Evolutionary conservation across 768 basidiomycete genomes (phyloP).

Genomic region (Cystobasidium onofrii): DNA sequence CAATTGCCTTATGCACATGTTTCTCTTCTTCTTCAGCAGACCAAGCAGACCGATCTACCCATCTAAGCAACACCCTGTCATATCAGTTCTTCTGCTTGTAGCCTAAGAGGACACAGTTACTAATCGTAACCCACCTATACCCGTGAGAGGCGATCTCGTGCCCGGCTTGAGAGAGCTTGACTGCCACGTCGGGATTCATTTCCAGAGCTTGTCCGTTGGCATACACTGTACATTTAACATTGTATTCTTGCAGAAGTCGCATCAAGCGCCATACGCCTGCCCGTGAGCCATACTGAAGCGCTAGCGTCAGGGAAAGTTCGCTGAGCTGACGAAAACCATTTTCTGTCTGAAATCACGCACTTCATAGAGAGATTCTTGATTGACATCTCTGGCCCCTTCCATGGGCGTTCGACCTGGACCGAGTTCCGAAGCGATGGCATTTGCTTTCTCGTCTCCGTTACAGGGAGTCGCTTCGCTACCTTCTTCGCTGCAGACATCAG

Average conservation of each 20-base stretch:
- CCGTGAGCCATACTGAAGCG: neutral
- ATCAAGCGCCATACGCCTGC: slow-evolving; percentile 9
- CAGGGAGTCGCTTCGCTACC: neutral
- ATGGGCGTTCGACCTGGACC: neutral
- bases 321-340: no score
- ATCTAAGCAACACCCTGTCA: no score
- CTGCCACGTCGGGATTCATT: neutral
- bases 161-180: neutral
- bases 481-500: slow-evolving; percentile 6
- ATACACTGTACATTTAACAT: neutral
- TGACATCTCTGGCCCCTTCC: neutral
- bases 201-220: slow-evolving; percentile 10
- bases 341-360: no score
- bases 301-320: no score
- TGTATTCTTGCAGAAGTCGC: neutral
- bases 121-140: neutral
- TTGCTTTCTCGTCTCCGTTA: neutral
- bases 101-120: no score
- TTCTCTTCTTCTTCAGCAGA: neutral
- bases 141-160: slow-evolving; percentile 3
- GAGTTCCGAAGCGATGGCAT: neutral
- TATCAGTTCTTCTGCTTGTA: no score
- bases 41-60: neutral
- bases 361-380: neutral
- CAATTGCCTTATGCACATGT: neutral